Evolutionary conservation across 768 basidiomycete species (phyloP).

Genomic region (Mycena filopes): DNA sequence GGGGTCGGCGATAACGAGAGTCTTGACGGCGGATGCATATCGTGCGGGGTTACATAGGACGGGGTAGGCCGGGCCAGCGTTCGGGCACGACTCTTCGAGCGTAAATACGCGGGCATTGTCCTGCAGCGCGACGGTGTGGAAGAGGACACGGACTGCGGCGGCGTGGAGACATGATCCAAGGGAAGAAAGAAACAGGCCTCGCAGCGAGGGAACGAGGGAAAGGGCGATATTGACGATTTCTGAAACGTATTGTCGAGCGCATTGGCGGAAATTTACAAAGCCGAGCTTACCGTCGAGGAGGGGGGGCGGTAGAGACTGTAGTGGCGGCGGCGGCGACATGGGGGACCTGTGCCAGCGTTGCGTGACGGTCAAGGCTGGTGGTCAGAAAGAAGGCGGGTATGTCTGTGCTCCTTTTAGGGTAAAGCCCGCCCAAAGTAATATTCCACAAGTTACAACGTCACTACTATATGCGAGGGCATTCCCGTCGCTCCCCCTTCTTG

Average conservation of each 20-base stretch:
- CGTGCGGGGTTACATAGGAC: constrained; percentile 44
- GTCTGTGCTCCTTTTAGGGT: too few species aligned
- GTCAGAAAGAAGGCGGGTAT: not conserved
- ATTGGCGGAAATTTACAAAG: not conserved
- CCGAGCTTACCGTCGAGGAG: constrained; percentile 39
- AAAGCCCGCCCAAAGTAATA: too few species aligned
- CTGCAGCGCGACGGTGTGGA: constrained; percentile 39
- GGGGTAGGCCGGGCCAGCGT: constrained; percentile 34
- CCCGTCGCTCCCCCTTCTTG: too few species aligned
- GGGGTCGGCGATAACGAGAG: constrained; percentile 36
- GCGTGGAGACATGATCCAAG: constrained; percentile 43
- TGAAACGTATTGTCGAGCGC: constrained; percentile 19
- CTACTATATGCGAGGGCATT: too few species aligned
- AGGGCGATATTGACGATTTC: constrained; percentile 30
- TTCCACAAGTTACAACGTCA: too few species aligned
- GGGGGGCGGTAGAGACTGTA: constrained; percentile 32
- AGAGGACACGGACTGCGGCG: constrained; percentile 44
- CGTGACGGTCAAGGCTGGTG: constrained; percentile 1
- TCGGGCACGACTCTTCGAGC: constrained; percentile 10
- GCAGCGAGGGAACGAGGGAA: constrained; percentile 32
- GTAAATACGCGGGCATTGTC: constrained; percentile 43
- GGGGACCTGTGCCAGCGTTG: not conserved
- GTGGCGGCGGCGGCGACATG: constrained; percentile 30
- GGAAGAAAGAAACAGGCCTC: constrained; percentile 38
- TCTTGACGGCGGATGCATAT: constrained; percentile 45